phyloP scores from a whole-genome alignment of 148 eudicot genomes.

The Chenopodium album region DNA sequence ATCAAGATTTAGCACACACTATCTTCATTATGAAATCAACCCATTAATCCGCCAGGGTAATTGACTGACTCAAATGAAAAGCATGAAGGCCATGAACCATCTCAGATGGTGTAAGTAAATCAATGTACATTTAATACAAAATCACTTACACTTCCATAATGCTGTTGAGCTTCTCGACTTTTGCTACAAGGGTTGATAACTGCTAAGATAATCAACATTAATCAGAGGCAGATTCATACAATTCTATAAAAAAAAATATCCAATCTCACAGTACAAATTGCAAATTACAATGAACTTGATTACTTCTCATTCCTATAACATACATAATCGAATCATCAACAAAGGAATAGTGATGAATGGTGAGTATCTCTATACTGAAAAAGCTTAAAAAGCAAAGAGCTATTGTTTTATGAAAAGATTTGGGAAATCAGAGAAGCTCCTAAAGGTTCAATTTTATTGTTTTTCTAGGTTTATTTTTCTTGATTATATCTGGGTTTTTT shows the following conservation, averaged over 20 bases:
- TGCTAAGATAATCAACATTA: neutral
- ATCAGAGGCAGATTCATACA: neutral
- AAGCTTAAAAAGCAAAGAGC: too few relatives aligned
- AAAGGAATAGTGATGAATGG: too few relatives aligned
- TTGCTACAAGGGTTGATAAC: neutral
- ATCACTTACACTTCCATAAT: constrained; percentile 36
- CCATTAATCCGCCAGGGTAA: neutral
- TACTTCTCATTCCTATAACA: neutral
- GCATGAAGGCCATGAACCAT: neutral
- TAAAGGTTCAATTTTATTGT: too few relatives aligned
- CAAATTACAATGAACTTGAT: neutral
- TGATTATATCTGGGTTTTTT: too few relatives aligned
- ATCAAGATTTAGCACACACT: neutral
- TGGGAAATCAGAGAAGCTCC: too few relatives aligned
- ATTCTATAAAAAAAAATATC: neutral
- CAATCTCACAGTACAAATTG: neutral
- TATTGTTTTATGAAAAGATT: too few relatives aligned
- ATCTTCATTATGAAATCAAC: neutral
- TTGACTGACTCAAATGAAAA: neutral
- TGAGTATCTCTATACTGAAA: too few relatives aligned
- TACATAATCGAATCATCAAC: neutral
- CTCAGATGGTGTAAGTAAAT: too few relatives aligned
- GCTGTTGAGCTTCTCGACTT: neutral
- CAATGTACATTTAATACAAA: neutral
- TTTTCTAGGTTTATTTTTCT: too few relatives aligned